A percentile compares a stretch with the other conserved stretches of the same genome.
phyloP scores from a whole-genome alignment of 2,329 filamentous ascomycete genomes.

The Sphaerulina musiva region DNA sequence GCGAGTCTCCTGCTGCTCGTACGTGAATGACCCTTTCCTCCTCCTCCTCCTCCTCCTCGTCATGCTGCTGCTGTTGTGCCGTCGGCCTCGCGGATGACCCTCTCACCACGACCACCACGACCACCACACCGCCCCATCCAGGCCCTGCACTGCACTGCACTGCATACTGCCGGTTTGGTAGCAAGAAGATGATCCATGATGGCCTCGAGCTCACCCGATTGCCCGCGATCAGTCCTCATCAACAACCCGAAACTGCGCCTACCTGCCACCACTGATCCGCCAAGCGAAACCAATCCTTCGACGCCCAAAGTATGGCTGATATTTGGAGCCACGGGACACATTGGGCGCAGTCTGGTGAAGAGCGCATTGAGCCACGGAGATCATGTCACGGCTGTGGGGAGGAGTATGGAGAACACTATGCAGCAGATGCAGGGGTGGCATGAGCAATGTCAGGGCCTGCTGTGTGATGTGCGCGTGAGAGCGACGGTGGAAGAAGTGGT shows the following conservation, averaged over 20 bases:
- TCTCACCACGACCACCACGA: too few species aligned
- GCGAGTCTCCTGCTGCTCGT: slow-evolving; percentile 3
- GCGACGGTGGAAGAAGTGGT: slow-evolving; percentile 70
- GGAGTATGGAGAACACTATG: slow-evolving; percentile 67
- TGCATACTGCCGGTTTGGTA: too few species aligned
- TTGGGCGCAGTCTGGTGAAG: slow-evolving; percentile 84
- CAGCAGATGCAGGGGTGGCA: slow-evolving; percentile 67
- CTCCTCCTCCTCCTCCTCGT: too few species aligned
- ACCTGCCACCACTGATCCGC: slow-evolving; percentile 80
- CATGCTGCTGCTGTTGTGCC: background rate
- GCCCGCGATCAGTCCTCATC: slow-evolving; percentile 15
- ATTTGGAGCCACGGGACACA: slow-evolving; percentile 95
- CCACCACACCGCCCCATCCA: too few species aligned
- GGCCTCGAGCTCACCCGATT: slow-evolving; percentile 12
- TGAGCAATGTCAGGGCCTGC: slow-evolving; percentile 65
- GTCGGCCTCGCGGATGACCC: background rate
- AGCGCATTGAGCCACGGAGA: slow-evolving; percentile 74
- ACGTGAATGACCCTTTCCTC: background rate
- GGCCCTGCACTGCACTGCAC: background rate
- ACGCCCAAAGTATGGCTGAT: slow-evolving; percentile 87
- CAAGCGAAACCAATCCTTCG: slow-evolving; percentile 60
- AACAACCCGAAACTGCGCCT: slow-evolving; percentile 46
- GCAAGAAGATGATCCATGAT: slow-evolving; percentile 3
- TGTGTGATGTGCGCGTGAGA: slow-evolving; percentile 82
- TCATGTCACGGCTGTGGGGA: slow-evolving; percentile 77